phyloP scores from a whole-genome alignment of 2,329 filamentous ascomycete species.

The Fusarium decemcellulare region DNA sequence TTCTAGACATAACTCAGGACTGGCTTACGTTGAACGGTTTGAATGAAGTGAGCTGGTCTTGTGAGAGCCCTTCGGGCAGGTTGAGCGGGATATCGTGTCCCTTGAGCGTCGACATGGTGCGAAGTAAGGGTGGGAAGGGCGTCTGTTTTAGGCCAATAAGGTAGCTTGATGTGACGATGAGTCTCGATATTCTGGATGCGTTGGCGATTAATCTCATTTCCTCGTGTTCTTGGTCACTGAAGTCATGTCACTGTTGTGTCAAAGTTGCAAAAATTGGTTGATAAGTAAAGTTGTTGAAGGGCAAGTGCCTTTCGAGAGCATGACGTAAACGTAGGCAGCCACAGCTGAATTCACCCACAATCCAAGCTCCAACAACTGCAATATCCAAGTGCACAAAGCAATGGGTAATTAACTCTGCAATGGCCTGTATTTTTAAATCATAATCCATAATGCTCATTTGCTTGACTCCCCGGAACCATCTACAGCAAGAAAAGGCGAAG shows the following conservation, averaged over 20 bases:
- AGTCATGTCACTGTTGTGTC: too few relatives aligned
- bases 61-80: constrained; percentile 60
- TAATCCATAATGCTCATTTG: not conserved
- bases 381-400: not conserved
- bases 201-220: constrained; percentile 30
- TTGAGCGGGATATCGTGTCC: constrained; percentile 56
- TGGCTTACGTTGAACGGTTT: constrained; percentile 63
- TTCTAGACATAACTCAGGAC: too few relatives aligned
- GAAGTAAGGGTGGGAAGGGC: not conserved
- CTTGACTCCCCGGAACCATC: not conserved
- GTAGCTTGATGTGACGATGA: constrained; percentile 9
- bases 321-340: too few relatives aligned
- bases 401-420: not conserved
- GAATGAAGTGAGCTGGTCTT: constrained; percentile 62
- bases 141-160: constrained; percentile 9
- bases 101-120: constrained; percentile 42
- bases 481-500: not conserved
- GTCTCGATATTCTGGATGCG: constrained; percentile 12
- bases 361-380: not conserved
- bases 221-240: not conserved
- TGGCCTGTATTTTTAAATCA: not conserved
- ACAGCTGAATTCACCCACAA: not conserved
- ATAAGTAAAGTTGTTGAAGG: not conserved
- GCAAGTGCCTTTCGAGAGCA: too few relatives aligned
- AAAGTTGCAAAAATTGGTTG: not conserved